Evolutionary conservation across 2,329 filamentous ascomycete species (phyloP).

Genomic region (Metarhizium anisopliae): DNA sequence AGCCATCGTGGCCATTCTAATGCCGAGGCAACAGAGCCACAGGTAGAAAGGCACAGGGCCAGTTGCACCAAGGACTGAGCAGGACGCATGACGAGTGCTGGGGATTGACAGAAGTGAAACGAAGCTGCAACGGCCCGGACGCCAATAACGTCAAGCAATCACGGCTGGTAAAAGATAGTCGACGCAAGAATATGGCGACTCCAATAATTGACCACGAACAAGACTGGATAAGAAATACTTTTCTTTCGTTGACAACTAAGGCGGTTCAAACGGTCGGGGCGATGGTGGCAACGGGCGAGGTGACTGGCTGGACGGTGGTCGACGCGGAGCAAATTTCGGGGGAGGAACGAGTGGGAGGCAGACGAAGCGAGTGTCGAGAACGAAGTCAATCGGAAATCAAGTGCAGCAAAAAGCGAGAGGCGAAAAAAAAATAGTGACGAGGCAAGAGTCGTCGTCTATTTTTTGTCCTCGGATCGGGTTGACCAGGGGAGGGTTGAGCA

Average conservation of each 20-base stretch:
- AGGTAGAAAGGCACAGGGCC: conserved; percentile 40
- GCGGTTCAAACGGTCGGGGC: conserved; percentile 1
- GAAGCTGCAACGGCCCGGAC: not conserved
- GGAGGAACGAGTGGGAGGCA: conserved; percentile 6
- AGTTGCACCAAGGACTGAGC: conserved; percentile 36
- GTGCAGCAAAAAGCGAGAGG: conserved; percentile 12
- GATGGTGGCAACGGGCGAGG: conserved; percentile 4
- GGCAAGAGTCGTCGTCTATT: not conserved
- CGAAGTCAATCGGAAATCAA: not conserved
- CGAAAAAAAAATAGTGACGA: not conserved
- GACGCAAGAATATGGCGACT: not conserved
- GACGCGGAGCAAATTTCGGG: not conserved
- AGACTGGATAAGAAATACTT: not conserved
- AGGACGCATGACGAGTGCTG: conserved; percentile 32
- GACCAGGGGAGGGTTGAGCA: conserved; percentile 4
- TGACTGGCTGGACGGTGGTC: conserved; percentile 5
- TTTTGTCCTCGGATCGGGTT: not conserved
- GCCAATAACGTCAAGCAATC: not conserved
- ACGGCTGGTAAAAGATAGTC: not conserved
- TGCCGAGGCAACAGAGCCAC: conserved; percentile 40
- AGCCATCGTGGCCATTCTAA: conserved; percentile 49
- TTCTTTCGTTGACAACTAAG: not conserved
- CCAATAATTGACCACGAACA: not conserved
- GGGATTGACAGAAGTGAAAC: not conserved
- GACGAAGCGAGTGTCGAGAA: conserved; percentile 9